phyloP scores from a whole-genome alignment of 2,329 filamentous ascomycete species.

The Talaromyces sp. region DNA sequence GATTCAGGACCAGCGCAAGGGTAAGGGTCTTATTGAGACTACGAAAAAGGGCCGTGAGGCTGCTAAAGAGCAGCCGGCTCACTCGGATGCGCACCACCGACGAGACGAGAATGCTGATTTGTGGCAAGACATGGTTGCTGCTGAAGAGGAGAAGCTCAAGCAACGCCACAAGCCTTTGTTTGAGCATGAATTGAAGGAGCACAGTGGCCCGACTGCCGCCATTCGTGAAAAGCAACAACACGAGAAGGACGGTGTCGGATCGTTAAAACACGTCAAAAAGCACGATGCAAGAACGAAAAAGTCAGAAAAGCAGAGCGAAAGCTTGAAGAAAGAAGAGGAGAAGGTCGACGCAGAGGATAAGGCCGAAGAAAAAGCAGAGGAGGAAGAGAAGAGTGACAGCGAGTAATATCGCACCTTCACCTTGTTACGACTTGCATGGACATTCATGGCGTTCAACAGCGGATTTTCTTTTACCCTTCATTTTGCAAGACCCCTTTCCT shows the following conservation, averaged over 20 bases:
- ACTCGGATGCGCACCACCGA: slow-evolving; percentile 81
- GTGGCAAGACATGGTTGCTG: slow-evolving; percentile 62
- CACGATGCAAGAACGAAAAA: not conserved
- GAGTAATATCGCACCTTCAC: not conserved
- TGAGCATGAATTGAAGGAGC: slow-evolving; percentile 19
- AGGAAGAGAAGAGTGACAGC: slow-evolving; percentile 21
- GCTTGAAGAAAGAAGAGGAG: slow-evolving; percentile 15
- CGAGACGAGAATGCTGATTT: slow-evolving; percentile 73
- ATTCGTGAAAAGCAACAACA: slow-evolving; percentile 10
- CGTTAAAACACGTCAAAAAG: not conserved
- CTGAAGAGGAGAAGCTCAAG: slow-evolving; percentile 42
- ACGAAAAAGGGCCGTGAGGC: slow-evolving; percentile 72
- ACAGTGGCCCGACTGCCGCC: not conserved
- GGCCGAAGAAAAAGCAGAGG: slow-evolving; percentile 7
- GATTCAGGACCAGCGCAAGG: slow-evolving; percentile 68
- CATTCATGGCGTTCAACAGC: not conserved
- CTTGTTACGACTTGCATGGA: not conserved
- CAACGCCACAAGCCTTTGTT: slow-evolving; percentile 33
- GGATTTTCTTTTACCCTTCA: not conserved
- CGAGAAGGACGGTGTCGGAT: slow-evolving; percentile 14
- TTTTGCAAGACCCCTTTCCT: not conserved
- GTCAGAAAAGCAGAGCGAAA: slow-evolving; percentile 2
- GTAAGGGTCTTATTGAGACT: slow-evolving; percentile 42
- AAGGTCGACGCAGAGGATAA: slow-evolving; percentile 6
- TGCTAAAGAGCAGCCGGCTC: slow-evolving; percentile 62